Evolutionary conservation across 2,329 filamentous ascomycete genomes (phyloP), one percentile per base, ranked within the genome.

Genomic region (Paracamarosporium sp.): DNA sequence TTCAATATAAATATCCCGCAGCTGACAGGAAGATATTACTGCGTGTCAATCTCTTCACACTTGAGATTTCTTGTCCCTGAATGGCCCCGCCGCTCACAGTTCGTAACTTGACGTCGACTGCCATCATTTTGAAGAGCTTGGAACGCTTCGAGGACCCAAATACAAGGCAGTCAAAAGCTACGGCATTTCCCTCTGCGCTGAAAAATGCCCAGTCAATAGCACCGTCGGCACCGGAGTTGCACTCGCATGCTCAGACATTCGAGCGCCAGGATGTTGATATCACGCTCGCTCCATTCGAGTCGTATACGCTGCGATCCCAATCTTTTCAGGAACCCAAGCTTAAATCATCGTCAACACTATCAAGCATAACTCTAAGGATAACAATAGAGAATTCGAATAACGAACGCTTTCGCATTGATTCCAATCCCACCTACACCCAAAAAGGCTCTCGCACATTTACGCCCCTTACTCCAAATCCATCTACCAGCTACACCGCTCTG

Each of bases 21-120:
- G 24, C 24, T 27, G 15, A 20, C 25, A 7, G 9, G 25, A 11
- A 17, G 25, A 17, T 20, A 15, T 45, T 17, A 9, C 25, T 28
- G 15, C 43, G 24, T 35, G 15, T 12, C 11, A 20, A 43, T 2
- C 25, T 5, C 20, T 28, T 3, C 15, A 4, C 15, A 31, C 12
- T 31, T 31, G 11, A 24, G 5, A 6, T n/a, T 15, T 12, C 4
- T 6, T 17, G 9, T 40, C 8, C 20, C 12, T 30, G 25, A n/a
- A 74, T 74, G 72, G 56, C 66, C n/a, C 51, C 68, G n/a, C 68
- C 73, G 20, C 80, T 97, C 65, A 90, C 85, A 4, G 86, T 97
- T 68, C 92, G 93, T 69, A 97, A 97, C 76, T 81, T 96, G 63
- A 94, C 91, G 43, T 82, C 86, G 56, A 88, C 85, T 47, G 83